Conservation (phyloP, 768 basidiomycete genomes). For the Coprinopsis strossmayeri region DNA sequence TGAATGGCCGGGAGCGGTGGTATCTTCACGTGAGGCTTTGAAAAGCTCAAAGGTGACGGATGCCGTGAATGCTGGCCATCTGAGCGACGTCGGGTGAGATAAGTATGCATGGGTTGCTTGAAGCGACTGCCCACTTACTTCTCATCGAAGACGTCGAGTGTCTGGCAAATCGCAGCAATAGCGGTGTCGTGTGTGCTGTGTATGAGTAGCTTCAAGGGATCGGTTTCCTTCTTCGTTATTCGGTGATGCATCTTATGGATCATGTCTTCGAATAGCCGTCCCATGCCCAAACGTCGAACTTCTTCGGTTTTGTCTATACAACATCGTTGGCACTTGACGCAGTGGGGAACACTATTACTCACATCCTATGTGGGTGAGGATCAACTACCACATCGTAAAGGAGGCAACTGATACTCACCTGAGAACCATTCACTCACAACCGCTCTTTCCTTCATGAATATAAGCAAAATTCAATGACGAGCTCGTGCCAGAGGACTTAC, state of each 20-base stretch:
- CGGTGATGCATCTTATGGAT: slow-evolving; percentile 58
- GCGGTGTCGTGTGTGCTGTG: slow-evolving; percentile 71
- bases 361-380: slow-evolving; percentile 32
- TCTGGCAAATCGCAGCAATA: slow-evolving; percentile 54
- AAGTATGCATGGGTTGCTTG: no score
- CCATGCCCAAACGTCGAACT: slow-evolving; percentile 73
- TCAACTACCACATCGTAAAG: slow-evolving; percentile 8
- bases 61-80: slow-evolving; percentile 75
- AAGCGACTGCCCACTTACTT: slow-evolving; percentile 40
- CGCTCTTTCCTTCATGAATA: slow-evolving; percentile 49
- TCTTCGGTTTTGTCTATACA: slow-evolving; percentile 62
- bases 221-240: slow-evolving; percentile 32
- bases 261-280: slow-evolving; percentile 61
- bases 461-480: no score
- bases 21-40: slow-evolving; percentile 21
- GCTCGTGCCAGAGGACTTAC: slow-evolving; percentile 26
- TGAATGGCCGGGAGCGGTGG: slow-evolving; percentile 14
- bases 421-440: slow-evolving; percentile 78
- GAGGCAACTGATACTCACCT: slow-evolving; percentile 26
- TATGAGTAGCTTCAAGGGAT: slow-evolving; percentile 58
- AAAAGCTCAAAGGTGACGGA: slow-evolving; percentile 73
- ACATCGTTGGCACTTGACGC: background rate
- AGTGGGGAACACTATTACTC: slow-evolving; percentile 6
- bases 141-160: slow-evolving; percentile 69
- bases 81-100: slow-evolving; percentile 20